phyloP scores from a whole-genome alignment of 768 basidiomycete genomes.

The Pseudohyphozyma bogoriensis region DNA sequence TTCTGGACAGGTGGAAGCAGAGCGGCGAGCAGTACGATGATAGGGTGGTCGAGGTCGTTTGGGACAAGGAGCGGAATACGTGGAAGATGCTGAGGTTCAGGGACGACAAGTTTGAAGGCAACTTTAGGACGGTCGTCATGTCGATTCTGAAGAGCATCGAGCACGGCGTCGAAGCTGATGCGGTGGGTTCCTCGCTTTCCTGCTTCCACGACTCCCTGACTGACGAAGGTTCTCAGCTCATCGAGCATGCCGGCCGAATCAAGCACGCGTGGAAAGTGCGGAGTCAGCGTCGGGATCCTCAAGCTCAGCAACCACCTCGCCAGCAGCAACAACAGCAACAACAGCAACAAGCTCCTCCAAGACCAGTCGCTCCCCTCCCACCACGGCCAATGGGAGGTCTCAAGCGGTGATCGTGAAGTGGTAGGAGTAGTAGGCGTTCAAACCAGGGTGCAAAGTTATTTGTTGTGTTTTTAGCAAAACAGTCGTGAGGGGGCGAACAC shows the following conservation, averaged over 20 bases:
- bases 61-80: slow-evolving; percentile 54
- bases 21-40: slow-evolving; percentile 84
- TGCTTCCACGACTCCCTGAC: too few relatives aligned
- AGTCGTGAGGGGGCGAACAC: too few relatives aligned
- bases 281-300: neutral
- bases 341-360: neutral
- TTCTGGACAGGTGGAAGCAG: slow-evolving; percentile 59
- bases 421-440: too few relatives aligned
- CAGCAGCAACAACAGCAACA: neutral
- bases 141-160: slow-evolving; percentile 82
- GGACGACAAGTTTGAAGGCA: slow-evolving; percentile 88
- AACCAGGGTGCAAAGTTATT: too few relatives aligned
- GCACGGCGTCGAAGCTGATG: slow-evolving; percentile 84
- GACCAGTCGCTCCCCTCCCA: neutral
- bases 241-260: slow-evolving; percentile 20
- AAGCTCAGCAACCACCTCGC: neutral
- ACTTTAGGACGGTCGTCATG: slow-evolving; percentile 71
- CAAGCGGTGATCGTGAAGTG: slow-evolving; percentile 4
- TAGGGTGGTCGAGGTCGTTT: slow-evolving; percentile 84
- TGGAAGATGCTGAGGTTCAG: slow-evolving; percentile 92
- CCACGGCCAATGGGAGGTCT: neutral
- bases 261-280: slow-evolving; percentile 23
- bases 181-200: slow-evolving; percentile 46
- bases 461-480: too few relatives aligned
- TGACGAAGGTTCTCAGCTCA: slow-evolving; percentile 5